These are phyloP conservation scores for Trichomonascaceae sp. DNA, from an alignment of 1,139 yeast species.

Conservation along the genomic window DNA sequence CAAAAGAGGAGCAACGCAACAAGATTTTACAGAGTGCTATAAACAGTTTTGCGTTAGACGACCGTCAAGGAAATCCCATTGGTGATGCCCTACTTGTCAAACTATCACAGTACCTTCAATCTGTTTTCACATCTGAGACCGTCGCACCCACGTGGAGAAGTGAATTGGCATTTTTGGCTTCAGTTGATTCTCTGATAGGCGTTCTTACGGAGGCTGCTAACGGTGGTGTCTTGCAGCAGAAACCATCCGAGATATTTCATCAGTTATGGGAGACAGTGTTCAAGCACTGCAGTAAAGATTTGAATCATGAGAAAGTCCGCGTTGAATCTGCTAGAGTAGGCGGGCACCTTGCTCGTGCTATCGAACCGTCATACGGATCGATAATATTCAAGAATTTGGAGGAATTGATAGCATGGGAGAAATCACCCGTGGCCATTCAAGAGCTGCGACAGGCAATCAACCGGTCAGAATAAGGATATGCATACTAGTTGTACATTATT, in stretches of 20 bases:
- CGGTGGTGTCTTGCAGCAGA: neutral
- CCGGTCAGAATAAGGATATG: neutral
- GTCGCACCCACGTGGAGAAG: conserved; percentile 51
- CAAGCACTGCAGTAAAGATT: conserved; percentile 36
- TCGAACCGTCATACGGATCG: conserved; percentile 8
- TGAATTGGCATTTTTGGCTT: conserved; percentile 34
- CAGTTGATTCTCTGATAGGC: neutral
- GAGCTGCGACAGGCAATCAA: conserved; percentile 16
- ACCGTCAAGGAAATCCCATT: conserved; percentile 1
- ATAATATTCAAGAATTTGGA: conserved; percentile 10
- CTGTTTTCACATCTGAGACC: conserved; percentile 2
- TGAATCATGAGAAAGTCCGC: conserved; percentile 59
- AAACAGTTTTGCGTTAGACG: conserved; percentile 19
- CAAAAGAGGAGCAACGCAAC: conserved; percentile 37
- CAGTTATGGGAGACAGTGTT: conserved; percentile 30
- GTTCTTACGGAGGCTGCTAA: neutral
- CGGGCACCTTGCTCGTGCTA: conserved; percentile 22
- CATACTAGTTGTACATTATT: neutral
- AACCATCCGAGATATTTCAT: conserved; percentile 13
- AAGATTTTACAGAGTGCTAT: conserved; percentile 27
- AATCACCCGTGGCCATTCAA: conserved; percentile 21
- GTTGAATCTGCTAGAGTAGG: conserved; percentile 44
- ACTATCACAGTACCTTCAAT: conserved; percentile 1
- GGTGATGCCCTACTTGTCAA: neutral
- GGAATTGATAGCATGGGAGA: conserved; percentile 15